Percentiles rank a stretch among this genome's conserved stretches.
These are phyloP conservation scores for Ustanciosporium gigantosporum DNA, from an alignment of 1,284 basidiomycete genomes.

Conservation along the genomic window DNA sequence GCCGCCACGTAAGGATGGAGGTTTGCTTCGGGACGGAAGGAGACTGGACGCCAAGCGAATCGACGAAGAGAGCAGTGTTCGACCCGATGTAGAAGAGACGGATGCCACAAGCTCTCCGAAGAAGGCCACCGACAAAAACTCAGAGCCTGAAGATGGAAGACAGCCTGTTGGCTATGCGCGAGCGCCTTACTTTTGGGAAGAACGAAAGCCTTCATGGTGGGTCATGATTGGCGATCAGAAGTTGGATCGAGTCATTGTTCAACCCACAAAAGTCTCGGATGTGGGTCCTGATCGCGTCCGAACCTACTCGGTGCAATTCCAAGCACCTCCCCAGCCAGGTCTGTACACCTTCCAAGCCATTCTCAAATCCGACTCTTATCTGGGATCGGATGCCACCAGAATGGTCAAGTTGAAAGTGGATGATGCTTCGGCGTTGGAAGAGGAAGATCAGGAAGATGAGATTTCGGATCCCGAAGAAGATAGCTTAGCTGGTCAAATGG, in stretches of 20 bases:
- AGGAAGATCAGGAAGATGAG: conserved; percentile 49
- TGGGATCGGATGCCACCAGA: conserved; percentile 72
- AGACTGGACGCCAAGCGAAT: conserved; percentile 38
- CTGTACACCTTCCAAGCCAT: conserved; percentile 87
- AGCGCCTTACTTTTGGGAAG: conserved; percentile 76
- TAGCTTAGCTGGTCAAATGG: conserved; percentile 94
- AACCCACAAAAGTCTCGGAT: conserved; percentile 76
- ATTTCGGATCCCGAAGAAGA: conserved; percentile 60
- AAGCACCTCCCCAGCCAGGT: conserved; percentile 83
- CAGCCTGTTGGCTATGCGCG: conserved; percentile 72
- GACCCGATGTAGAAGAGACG: conserved; percentile 48
- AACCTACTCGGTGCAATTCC: conserved; percentile 88
- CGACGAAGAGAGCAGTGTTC: conserved; percentile 62
- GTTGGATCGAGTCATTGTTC: conserved; percentile 83
- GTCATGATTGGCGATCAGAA: conserved; percentile 83
- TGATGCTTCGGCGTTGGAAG: conserved; percentile 68
- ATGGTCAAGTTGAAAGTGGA: conserved; percentile 66
- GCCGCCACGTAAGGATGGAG: conserved; percentile 64
- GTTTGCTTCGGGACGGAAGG: conserved; percentile 42
- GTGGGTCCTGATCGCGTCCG: conserved; percentile 71
- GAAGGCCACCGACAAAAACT: not conserved
- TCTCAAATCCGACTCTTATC: conserved; percentile 80
- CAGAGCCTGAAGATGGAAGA: conserved; percentile 61
- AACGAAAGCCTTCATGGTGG: conserved; percentile 62
- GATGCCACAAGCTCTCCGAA: conserved; percentile 7